phyloP scores from a whole-genome alignment of 2,329 filamentous ascomycete genomes.

The Apiospora rasikravindrae region DNA sequence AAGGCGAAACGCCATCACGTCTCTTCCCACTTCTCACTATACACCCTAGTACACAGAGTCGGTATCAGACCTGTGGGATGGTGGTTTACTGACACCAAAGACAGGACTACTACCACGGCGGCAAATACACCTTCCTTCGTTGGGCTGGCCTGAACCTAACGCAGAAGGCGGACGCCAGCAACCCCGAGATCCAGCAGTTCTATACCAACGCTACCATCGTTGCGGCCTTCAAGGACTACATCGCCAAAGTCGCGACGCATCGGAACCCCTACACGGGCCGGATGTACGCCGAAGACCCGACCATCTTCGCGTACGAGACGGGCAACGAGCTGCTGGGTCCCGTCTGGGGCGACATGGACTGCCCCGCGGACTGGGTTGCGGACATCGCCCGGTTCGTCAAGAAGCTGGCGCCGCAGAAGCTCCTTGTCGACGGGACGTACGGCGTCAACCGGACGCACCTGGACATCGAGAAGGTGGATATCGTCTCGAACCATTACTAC shows the following conservation, averaged over 20 bases:
- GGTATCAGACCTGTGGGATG: not conserved
- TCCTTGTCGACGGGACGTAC: conserved; percentile 54
- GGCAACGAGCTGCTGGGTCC: conserved; percentile 54
- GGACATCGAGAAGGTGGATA: conserved; percentile 48
- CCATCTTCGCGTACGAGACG: conserved; percentile 55
- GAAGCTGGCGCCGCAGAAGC: conserved; percentile 47
- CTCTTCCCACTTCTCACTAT: not conserved
- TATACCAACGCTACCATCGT: conserved; percentile 51
- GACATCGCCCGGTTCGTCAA: conserved; percentile 51
- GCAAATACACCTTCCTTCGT: conserved; percentile 54
- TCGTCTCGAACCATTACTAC: conserved; percentile 55
- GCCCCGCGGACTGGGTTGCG: conserved; percentile 47
- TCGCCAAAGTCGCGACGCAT: conserved; percentile 50
- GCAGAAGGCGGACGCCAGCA: conserved; percentile 38
- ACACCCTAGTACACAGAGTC: not conserved
- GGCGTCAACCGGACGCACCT: conserved; percentile 53
- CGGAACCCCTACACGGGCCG: conserved; percentile 51
- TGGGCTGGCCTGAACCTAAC: conserved; percentile 51
- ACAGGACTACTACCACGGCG: conserved; percentile 55
- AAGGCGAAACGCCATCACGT: no score
- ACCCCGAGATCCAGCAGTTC: conserved; percentile 48
- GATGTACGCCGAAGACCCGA: conserved; percentile 53
- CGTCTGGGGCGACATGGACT: conserved; percentile 49
- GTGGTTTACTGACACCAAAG: not conserved
- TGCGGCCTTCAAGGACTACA: conserved; percentile 50